These are phyloP conservation scores for Yamadazyma diddensiae DNA, from an alignment of 1,139 yeast genomes.

Conservation along the genomic window DNA sequence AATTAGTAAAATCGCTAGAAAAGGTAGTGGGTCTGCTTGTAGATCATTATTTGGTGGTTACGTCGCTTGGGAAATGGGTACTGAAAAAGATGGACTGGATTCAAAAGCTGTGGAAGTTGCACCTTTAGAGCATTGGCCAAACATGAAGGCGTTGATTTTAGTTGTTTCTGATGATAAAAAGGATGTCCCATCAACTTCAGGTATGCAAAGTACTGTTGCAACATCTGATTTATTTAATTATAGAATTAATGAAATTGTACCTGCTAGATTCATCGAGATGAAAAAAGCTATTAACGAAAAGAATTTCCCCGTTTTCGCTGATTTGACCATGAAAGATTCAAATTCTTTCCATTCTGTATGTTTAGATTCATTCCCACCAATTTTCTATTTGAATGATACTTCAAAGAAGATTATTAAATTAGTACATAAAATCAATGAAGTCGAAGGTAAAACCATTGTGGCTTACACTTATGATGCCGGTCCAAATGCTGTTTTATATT, in stretches of 20 bases:
- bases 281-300: slow-evolving; percentile 64
- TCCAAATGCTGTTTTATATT: slow-evolving; percentile 95
- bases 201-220: slow-evolving; percentile 92
- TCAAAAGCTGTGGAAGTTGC: slow-evolving; percentile 93
- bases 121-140: slow-evolving; percentile 83
- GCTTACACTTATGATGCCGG: slow-evolving; percentile 99
- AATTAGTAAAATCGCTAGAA: slow-evolving; percentile 89
- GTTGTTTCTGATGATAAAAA: slow-evolving; percentile 93
- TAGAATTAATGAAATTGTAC: slow-evolving; percentile 79
- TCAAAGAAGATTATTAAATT: slow-evolving; percentile 83
- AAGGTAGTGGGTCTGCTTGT: slow-evolving; percentile 98
- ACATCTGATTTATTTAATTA: slow-evolving; percentile 83
- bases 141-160: slow-evolving; percentile 84
- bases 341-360: slow-evolving; percentile 98
- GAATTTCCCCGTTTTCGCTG: slow-evolving; percentile 79
- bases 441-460: slow-evolving; percentile 66
- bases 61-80: slow-evolving; percentile 99
- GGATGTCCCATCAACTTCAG: slow-evolving; percentile 91
- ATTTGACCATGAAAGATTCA: slow-evolving; percentile 92
- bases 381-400: slow-evolving; percentile 92
- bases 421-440: slow-evolving; percentile 72
- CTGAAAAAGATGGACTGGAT: slow-evolving; percentile 67
- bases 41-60: slow-evolving; percentile 95
- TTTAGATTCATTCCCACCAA: slow-evolving; percentile 92
- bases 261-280: slow-evolving; percentile 80